These are phyloP conservation scores for Bretziella fagacearum DNA, from an alignment of 2,329 filamentous ascomycete genomes.

Conservation along the genomic window DNA sequence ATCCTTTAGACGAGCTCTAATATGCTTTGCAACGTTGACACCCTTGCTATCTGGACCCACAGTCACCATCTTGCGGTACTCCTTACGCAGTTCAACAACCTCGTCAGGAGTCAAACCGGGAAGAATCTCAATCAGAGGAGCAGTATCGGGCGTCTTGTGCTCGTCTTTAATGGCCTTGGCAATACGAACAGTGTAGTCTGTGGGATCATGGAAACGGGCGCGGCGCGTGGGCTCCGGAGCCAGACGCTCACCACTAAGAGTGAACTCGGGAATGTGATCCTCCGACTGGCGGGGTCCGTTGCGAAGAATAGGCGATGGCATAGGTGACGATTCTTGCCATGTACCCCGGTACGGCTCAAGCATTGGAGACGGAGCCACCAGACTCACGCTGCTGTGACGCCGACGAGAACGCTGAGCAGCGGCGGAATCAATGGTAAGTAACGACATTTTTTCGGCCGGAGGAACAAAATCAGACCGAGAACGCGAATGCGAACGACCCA, in stretches of 20 bases:
- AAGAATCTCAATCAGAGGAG: constrained; percentile 64
- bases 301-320: constrained; percentile 57
- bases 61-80: constrained; percentile 85
- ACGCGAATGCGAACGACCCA: constrained; percentile 9
- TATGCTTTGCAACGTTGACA: constrained; percentile 74
- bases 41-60: constrained; percentile 54
- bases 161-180: constrained; percentile 57
- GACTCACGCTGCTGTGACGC: constrained; percentile 20
- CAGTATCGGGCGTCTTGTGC: constrained; percentile 44
- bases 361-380: constrained; percentile 58
- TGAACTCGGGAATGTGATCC: constrained; percentile 23
- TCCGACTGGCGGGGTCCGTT: constrained; percentile 19
- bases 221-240: constrained; percentile 27
- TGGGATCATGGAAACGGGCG: constrained; percentile 68
- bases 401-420: constrained; percentile 14
- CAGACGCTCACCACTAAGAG: constrained; percentile 22
- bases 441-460: constrained; percentile 33
- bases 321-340: constrained; percentile 85
- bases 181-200: constrained; percentile 59
- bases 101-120: constrained; percentile 75
- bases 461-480: constrained; percentile 21
- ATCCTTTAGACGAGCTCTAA: constrained; percentile 59
- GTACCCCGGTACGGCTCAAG: constrained; percentile 87
- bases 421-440: constrained; percentile 31
- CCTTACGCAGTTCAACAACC: constrained; percentile 64